These are phyloP conservation scores for Trichoderma sp. DNA, from an alignment of 2,329 filamentous ascomycete species.

Conservation along the genomic window DNA sequence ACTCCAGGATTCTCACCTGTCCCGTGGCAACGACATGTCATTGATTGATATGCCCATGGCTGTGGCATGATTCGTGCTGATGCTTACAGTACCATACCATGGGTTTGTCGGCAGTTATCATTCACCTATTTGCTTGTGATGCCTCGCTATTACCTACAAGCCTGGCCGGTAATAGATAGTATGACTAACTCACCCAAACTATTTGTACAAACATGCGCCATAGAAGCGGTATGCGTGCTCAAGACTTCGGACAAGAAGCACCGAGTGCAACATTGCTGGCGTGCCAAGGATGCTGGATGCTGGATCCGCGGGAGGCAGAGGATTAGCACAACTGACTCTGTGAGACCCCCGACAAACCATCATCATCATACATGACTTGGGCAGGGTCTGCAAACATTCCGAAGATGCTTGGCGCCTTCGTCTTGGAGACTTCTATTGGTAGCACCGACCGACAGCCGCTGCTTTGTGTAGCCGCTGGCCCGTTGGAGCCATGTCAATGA, in stretches of 20 bases:
- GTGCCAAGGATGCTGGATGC: neutral
- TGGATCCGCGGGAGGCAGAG: neutral
- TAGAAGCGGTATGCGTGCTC: neutral
- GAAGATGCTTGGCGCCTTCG: neutral
- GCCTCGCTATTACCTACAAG: neutral
- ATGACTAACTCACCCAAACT: neutral
- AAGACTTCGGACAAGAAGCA: neutral
- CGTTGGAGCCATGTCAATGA: neutral
- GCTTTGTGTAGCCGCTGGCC: neutral
- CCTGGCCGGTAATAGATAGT: neutral
- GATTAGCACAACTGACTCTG: neutral
- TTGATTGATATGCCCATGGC: neutral
- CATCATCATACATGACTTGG: neutral
- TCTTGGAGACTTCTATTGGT: neutral
- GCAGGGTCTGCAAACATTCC: slow-evolving; percentile 4
- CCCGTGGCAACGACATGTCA: neutral
- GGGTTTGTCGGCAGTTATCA: neutral
- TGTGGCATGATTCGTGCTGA: neutral
- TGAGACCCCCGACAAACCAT: neutral
- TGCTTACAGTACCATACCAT: neutral
- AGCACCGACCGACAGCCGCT: neutral
- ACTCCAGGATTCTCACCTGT: neutral
- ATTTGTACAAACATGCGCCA: neutral
- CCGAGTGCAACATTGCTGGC: slow-evolving; percentile 1
- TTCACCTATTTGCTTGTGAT: neutral